These are phyloP conservation scores for Perkinsus olseni DNA, from an alignment of 169 alveolate genomes.

Conservation along the genomic window DNA sequence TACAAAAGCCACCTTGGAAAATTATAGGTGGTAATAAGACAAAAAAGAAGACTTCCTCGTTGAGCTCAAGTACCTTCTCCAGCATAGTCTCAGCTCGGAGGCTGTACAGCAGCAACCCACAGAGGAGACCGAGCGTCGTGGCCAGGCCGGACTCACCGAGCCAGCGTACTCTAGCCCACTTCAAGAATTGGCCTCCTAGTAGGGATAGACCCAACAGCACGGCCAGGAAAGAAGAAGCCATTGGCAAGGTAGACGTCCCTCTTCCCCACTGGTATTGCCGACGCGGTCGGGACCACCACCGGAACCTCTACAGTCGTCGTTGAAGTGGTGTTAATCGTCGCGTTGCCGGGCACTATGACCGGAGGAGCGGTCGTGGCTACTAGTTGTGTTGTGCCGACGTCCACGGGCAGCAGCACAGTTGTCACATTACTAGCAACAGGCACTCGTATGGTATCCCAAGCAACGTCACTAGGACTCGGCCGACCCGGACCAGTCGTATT, in stretches of 20 bases:
- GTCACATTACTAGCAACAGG: no score
- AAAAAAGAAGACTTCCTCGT: conserved; percentile 31
- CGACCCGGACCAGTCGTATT: no score
- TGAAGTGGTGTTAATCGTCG: no score
- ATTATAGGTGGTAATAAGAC: conserved; percentile 34
- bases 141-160: not conserved
- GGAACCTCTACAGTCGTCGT: not conserved
- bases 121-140: not conserved
- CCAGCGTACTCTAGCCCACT: not conserved
- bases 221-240: not conserved
- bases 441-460: no score
- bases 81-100: not conserved
- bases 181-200: not conserved
- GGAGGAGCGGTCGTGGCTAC: not conserved
- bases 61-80: conserved; percentile 21
- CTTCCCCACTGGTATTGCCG: not conserved
- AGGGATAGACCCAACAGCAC: not conserved
- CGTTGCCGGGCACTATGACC: not conserved
- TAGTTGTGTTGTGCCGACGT: no score
- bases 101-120: not conserved
- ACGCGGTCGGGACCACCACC: not conserved
- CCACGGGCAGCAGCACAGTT: no score
- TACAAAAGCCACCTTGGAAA: conserved; percentile 13
- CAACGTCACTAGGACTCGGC: no score
- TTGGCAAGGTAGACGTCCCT: not conserved